Conservation (phyloP, 768 basidiomycete genomes). For the Rickenella mellea region DNA sequence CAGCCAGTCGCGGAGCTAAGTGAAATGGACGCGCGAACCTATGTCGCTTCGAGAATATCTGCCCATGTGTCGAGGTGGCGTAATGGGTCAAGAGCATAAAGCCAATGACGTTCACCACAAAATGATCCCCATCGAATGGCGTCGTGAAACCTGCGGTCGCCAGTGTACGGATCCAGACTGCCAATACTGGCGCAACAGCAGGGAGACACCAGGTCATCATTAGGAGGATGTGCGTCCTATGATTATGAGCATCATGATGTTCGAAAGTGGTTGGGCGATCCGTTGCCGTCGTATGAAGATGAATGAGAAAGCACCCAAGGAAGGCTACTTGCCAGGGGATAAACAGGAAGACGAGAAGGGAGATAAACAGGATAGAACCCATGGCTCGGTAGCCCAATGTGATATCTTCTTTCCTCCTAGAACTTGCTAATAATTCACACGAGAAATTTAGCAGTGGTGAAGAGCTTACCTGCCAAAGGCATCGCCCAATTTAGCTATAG, state of each 20-base stretch:
- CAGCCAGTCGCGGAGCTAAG: background rate
- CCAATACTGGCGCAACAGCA: constrained; percentile 63
- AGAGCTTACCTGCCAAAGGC: constrained; percentile 14
- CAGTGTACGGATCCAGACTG: constrained; percentile 85
- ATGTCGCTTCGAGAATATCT: constrained; percentile 27
- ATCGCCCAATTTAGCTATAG: constrained; percentile 23
- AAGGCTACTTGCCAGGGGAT: constrained; percentile 93
- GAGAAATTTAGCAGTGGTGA: background rate
- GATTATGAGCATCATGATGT: constrained; percentile 26
- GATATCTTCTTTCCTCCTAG: constrained; percentile 25
- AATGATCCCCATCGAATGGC: constrained; percentile 78
- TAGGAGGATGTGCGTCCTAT: constrained; percentile 55
- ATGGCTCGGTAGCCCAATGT: constrained; percentile 33
- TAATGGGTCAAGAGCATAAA: constrained; percentile 57
- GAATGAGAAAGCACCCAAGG: constrained; percentile 75
- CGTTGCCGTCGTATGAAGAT: constrained; percentile 54
- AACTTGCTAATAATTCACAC: background rate
- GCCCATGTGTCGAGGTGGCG: constrained; percentile 37
- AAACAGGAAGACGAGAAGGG: constrained; percentile 57
- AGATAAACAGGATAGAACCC: constrained; percentile 50
- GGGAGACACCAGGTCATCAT: constrained; percentile 80
- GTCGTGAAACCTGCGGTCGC: constrained; percentile 69
- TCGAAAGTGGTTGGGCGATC: constrained; percentile 8
- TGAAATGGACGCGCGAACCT: background rate
- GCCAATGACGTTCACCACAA: constrained; percentile 53